phyloP scores from a whole-genome alignment of 768 basidiomycete genomes.

The Pisolithus tinctorius region DNA sequence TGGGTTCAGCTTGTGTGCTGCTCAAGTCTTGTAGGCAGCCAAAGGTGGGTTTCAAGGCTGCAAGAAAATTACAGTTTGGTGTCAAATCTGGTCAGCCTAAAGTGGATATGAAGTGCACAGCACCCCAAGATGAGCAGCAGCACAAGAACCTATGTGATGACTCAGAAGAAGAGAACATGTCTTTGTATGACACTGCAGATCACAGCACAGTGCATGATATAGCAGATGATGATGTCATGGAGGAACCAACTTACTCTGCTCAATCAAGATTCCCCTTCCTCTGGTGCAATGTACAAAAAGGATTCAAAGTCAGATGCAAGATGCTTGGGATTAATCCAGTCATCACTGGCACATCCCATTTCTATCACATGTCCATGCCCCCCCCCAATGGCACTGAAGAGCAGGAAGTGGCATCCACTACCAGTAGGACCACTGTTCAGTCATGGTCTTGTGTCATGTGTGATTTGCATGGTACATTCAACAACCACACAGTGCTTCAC shows the following conservation, averaged over 20 bases:
- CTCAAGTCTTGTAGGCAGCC: neutral
- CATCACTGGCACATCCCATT: slow-evolving; percentile 13
- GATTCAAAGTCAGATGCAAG: slow-evolving; percentile 40
- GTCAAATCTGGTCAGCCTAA: too few relatives aligned
- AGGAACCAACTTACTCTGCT: slow-evolving; percentile 25
- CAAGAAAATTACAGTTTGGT: slow-evolving; percentile 8
- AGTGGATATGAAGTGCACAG: too few relatives aligned
- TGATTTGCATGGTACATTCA: slow-evolving; percentile 20
- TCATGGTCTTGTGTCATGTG: too few relatives aligned
- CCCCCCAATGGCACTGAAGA: too few relatives aligned
- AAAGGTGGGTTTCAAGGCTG: slow-evolving; percentile 8
- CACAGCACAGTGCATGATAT: slow-evolving; percentile 23
- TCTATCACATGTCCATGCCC: slow-evolving; percentile 18
- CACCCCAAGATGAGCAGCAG: too few relatives aligned
- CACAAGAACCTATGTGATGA: too few relatives aligned
- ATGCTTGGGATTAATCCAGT: slow-evolving; percentile 28
- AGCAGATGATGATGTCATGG: slow-evolving; percentile 31
- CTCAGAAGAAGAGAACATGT: too few relatives aligned
- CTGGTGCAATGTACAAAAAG: slow-evolving; percentile 40
- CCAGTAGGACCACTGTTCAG: too few relatives aligned
- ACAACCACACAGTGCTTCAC: slow-evolving; percentile 35
- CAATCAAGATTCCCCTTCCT: slow-evolving; percentile 49
- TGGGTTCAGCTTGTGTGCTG: too few relatives aligned
- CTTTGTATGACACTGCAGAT: too few relatives aligned
- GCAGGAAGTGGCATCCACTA: too few relatives aligned